Conservation (phyloP, 192 early-diverging fungal genomes). For the Coemansia sp. region DNA sequence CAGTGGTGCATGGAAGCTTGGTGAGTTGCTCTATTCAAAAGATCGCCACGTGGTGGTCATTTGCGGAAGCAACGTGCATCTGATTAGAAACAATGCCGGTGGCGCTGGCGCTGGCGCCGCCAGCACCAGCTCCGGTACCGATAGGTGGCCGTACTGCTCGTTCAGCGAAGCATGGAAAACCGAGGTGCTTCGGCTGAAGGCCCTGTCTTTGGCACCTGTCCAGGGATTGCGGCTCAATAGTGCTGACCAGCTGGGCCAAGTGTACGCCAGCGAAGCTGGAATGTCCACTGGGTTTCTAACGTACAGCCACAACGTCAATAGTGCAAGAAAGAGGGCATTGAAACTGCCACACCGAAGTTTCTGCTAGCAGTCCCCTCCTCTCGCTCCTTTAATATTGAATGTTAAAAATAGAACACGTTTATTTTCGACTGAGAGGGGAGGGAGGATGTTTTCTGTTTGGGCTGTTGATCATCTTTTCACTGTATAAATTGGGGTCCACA, state of each 20-base stretch:
- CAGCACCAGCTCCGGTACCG: not conserved
- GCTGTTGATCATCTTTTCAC: not conserved
- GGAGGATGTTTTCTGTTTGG: not conserved
- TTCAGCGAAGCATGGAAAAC: no score
- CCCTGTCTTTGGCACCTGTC: no score
- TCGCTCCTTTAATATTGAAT: not conserved
- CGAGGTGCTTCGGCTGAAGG: no score
- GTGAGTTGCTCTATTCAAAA: constrained; percentile 12
- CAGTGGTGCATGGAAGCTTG: not conserved
- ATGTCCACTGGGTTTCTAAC: not conserved
- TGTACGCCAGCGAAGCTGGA: not conserved
- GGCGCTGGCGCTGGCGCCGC: not conserved
- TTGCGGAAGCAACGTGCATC: constrained; percentile 1
- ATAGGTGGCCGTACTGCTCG: not conserved
- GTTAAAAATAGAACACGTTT: no score
- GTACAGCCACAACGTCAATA: not conserved
- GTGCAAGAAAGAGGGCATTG: not conserved
- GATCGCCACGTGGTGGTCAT: constrained; percentile 4
- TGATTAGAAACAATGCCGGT: not conserved
- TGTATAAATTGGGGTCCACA: no score
- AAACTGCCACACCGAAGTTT: not conserved
- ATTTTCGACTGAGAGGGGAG: no score
- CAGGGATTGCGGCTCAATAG: not conserved
- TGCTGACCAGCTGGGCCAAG: not conserved
- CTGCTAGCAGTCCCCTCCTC: not conserved